Base-by-base conservation (phyloP, 108 stramenopile species). In the Nitzschia palea region DNA sequence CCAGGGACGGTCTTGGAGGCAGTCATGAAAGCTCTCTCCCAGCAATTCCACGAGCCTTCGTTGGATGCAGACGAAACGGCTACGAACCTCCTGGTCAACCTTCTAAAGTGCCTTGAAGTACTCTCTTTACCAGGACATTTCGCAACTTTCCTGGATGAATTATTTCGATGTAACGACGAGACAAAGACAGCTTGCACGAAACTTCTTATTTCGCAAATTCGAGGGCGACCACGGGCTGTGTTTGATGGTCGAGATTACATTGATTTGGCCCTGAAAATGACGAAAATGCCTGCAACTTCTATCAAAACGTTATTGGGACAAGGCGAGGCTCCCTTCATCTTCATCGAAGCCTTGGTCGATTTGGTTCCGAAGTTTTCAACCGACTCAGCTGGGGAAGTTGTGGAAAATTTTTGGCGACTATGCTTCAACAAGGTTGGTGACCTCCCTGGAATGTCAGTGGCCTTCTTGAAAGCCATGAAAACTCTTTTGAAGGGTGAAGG, bases 211-310 rank as follows among this genome's bases (percentile, higher is more conserved):
- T 84, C 86, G 25, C 89, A 90, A 62, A 69, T 90, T 28, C 64
- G 72, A 57, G 82, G 79, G 29, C 78, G 86, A 14, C 80, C 85
- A 2, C 67, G 81, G 17, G 80, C 79, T 27, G 80, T 80, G 3
- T 83, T 86, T 61, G 89, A 87, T 62, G 89, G 86, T 20, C 69
- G 82, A 35, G 89, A 87, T 5, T 90, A 82, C 59, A 40, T 83
- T 32, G 80, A 81, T 23, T 55, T 83, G 22, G 79, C 79, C 12
- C 47, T 71, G 23, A 76, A 80, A 17, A 69, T 85, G 25, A 52
- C 74, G 18, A 83, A 71, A 64, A 76, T 79, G 71, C 55, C 82
- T 4, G 9, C 51, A 18, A 40, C 76, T 14, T 35, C 58, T 8
- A 73, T 78, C 2, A 48, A 53, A 35, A 57, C 59, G 25, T 17